Percentiles rank a stretch among this genome's conserved stretches.
These are phyloP conservation scores for Termitomyces sp. DNA, from an alignment of 1,284 basidiomycete genomes.

Conservation along the genomic window DNA sequence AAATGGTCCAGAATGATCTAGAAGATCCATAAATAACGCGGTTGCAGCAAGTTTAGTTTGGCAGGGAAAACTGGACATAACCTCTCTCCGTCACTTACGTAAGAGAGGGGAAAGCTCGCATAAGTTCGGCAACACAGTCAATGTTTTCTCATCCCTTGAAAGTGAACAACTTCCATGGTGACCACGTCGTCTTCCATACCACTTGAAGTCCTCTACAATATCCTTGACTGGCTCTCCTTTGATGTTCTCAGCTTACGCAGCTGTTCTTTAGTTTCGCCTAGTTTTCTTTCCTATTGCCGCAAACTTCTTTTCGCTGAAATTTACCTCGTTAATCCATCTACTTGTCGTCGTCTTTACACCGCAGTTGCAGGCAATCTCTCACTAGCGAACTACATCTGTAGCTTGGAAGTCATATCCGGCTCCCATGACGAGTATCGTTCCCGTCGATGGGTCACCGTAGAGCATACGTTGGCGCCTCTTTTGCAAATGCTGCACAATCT, in stretches of 20 bases:
- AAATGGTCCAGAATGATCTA: no score
- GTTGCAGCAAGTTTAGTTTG: no score
- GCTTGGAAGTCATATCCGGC: slow-evolving; percentile 1
- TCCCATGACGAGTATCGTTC: slow-evolving; percentile 7
- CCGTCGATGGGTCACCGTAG: slow-evolving; percentile 12
- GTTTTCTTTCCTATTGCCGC: slow-evolving; percentile 6
- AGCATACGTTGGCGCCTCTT: slow-evolving; percentile 11
- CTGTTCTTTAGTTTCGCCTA: slow-evolving; percentile 9
- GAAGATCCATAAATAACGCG: no score
- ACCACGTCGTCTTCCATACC: neutral
- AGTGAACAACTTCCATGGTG: neutral
- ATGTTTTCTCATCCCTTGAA: neutral
- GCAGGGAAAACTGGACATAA: no score
- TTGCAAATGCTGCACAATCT: slow-evolving; percentile 10
- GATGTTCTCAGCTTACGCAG: slow-evolving; percentile 5
- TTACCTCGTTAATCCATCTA: neutral
- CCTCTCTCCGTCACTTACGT: no score
- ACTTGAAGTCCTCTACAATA: neutral
- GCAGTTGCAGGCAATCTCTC: neutral
- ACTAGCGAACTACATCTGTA: slow-evolving; percentile 1
- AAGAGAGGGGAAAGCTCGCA: no score
- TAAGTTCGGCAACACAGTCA: no score
- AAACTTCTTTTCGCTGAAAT: slow-evolving; percentile 11
- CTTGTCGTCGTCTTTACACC: neutral
- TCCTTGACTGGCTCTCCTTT: slow-evolving; percentile 8